phyloP scores from a whole-genome alignment of 2,329 filamentous ascomycete genomes.

The Colletotrichum incanum region DNA sequence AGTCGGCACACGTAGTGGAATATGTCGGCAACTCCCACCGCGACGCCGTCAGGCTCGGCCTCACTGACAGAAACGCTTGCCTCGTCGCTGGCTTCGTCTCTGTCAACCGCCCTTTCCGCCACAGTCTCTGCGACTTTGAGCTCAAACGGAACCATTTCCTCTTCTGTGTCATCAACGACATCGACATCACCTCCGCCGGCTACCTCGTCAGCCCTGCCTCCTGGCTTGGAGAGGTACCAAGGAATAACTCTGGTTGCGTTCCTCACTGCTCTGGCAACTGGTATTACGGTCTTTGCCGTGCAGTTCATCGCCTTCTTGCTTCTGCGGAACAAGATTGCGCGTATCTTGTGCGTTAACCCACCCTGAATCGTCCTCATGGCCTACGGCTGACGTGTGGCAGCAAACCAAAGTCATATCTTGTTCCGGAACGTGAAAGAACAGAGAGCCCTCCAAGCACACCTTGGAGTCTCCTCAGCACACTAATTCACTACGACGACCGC shows the following conservation, averaged over 20 bases:
- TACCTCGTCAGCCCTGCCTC: neutral
- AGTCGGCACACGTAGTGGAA: conserved; percentile 6
- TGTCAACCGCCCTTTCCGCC: conserved; percentile 25
- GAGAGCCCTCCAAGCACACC: conserved; percentile 76
- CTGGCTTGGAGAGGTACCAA: conserved; percentile 45
- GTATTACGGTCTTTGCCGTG: conserved; percentile 74
- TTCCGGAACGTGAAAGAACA: conserved; percentile 87
- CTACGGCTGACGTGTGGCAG: conserved; percentile 58
- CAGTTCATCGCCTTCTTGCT: conserved; percentile 81
- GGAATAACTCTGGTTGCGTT: conserved; percentile 71
- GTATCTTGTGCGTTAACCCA: conserved; percentile 80
- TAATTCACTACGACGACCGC: conserved; percentile 80
- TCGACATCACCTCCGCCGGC: neutral
- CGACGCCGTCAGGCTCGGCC: conserved; percentile 41
- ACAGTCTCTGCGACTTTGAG: conserved; percentile 27
- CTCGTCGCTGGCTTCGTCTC: conserved; percentile 43
- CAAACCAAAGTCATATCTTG: conserved; percentile 88
- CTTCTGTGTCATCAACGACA: neutral
- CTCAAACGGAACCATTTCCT: conserved; percentile 31
- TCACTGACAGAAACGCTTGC: conserved; percentile 44
- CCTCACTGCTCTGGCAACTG: conserved; percentile 75
- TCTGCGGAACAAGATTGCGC: conserved; percentile 82
- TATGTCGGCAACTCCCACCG: conserved; percentile 36
- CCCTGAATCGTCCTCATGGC: conserved; percentile 9
- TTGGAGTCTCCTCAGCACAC: conserved; percentile 66